Evolutionary conservation across 306 rosid genomes (phyloP), one percentile per base, ranked within the genome.

Genomic region (Albizia julibrissin): DNA sequence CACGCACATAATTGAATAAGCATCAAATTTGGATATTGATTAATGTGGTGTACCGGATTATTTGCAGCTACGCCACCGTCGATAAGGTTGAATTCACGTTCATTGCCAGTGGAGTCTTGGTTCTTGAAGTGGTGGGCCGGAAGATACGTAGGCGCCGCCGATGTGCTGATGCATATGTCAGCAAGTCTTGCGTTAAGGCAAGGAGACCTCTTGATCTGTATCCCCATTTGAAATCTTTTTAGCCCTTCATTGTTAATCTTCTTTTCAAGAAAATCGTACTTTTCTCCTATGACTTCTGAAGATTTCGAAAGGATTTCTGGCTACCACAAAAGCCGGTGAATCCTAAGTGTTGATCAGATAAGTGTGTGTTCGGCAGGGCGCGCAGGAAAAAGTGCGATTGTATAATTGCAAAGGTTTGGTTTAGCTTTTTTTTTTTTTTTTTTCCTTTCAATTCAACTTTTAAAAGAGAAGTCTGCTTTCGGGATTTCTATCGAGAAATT

Each of bases 61-160:
- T 91, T 90, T 14, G 94, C 93, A 37, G 93, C 89, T 37, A 90
- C 87, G 8, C 92, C 97, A 19, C 94, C 97, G 14, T 92, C 97
- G 15, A 87, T 80, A 18, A 92, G 97, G 79, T 92, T 82, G 80
- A 89, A 92, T 46, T 89, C 86, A 6, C 52, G 81, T 9, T 29
- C 75, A 1, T 79, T 76, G 16, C 89, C 91, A 1, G 34, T 11
- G 0, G 68, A 13, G 37, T 80, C 87, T 56, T 81, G 13, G 82
- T 67, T 88, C 10, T 16, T 72, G 78, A 90, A 90, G 37, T 80
- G 21, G 72, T 90, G 78, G 1, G 94, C 81, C 27, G 94, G 94
- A 13, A 92, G 86, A 62, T 84, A 90, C 10, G 92, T 89, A 1
- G 93, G 93, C 26, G 93, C 89, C 10, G 97, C 97, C 0, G 94